Conservation (phyloP, 495 filamentous ascomycete species). For the Aspergillus heteromorphus region DNA sequence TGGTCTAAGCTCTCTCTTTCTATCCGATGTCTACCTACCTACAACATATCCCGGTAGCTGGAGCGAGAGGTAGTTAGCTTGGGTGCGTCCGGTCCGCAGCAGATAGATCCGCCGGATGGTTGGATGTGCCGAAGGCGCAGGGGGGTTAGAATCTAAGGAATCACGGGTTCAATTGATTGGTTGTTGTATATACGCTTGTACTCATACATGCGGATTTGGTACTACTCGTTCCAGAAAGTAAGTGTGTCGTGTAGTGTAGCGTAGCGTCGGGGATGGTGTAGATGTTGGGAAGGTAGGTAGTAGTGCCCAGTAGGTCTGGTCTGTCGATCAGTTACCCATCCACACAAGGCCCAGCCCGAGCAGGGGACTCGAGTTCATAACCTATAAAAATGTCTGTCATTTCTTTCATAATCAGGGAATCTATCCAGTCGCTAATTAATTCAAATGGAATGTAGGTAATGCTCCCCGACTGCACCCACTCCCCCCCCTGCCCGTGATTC, state of each 20-base stretch:
- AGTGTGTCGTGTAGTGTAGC: not conserved
- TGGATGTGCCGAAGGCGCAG: no score
- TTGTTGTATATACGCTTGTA: no score
- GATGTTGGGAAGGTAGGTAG: not conserved
- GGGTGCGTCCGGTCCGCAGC: not conserved
- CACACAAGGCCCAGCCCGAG: not conserved
- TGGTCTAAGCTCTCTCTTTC: constrained; percentile 27
- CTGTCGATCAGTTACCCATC: not conserved
- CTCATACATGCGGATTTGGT: not conserved
- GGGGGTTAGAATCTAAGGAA: no score
- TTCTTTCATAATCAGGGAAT: constrained; percentile 19
- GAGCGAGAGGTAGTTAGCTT: no score
- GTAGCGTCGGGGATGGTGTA: not conserved
- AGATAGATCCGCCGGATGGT: not conserved
- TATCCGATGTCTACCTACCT: constrained; percentile 7
- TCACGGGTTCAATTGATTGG: not conserved
- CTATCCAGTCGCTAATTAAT: constrained; percentile 26
- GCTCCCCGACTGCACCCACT: not conserved
- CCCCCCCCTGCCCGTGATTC: not conserved
- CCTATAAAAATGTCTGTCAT: constrained; percentile 8
- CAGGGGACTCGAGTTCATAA: no score
- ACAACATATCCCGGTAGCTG: constrained; percentile 4
- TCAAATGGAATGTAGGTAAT: constrained; percentile 12
- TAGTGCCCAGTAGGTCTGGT: no score
- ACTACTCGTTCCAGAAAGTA: not conserved